phyloP scores from a whole-genome alignment of 441 rosid species.

The Populus hybrid region DNA sequence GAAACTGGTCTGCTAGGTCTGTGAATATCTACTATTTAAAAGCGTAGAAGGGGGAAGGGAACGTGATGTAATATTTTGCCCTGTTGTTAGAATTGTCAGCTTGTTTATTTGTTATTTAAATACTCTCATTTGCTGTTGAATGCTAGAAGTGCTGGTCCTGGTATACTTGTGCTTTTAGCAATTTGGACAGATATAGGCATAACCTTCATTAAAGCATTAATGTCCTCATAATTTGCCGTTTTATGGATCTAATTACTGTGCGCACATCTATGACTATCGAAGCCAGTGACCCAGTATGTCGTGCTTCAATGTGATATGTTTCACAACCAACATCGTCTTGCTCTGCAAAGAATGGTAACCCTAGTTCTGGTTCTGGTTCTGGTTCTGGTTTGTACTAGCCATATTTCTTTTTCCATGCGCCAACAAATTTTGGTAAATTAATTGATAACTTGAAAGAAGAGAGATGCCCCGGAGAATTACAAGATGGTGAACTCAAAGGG shows the following conservation, averaged over 20 bases:
- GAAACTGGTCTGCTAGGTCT: slow-evolving; percentile 9
- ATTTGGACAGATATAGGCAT: too few relatives aligned
- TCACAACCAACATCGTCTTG: not conserved
- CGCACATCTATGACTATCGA: not conserved
- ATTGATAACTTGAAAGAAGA: too few relatives aligned
- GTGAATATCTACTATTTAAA: slow-evolving; percentile 21
- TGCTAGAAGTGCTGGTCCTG: not conserved
- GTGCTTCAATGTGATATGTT: not conserved
- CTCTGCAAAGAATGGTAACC: too few relatives aligned
- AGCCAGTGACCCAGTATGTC: not conserved
- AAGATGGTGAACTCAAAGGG: too few relatives aligned
- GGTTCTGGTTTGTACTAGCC: too few relatives aligned
- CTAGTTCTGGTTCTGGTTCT: too few relatives aligned
- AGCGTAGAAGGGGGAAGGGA: not conserved
- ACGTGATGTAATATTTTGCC: slow-evolving; percentile 20
- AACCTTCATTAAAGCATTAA: too few relatives aligned
- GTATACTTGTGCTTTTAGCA: not conserved
- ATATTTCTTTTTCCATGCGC: too few relatives aligned
- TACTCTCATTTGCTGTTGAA: not conserved
- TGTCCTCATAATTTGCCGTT: too few relatives aligned
- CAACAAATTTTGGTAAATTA: too few relatives aligned
- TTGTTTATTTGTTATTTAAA: not conserved
- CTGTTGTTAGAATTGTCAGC: slow-evolving; percentile 2
- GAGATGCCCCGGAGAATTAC: too few relatives aligned
- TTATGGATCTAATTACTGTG: too few relatives aligned